Base-by-base conservation (phyloP, 139 green algal species). In the Picochlorum costavermella region DNA sequence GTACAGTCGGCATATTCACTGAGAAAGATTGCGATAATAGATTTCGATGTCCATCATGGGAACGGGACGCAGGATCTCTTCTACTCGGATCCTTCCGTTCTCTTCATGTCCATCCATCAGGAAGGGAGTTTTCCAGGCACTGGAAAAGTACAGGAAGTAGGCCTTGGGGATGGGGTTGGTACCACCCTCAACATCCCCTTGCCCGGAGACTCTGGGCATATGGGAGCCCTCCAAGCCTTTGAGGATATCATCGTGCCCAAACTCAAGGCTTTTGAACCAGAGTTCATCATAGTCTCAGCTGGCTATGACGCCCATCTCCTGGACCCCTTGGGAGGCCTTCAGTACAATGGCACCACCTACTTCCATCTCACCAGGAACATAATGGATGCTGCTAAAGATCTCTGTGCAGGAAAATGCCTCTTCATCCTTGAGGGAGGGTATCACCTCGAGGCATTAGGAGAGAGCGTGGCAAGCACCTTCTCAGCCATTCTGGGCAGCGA, bases 341-440 rank as follows among this genome's bases (percentile, higher is more conserved):
- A 95, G 61, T 83, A 91, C 20, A 64, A 60, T n/a, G 85, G 72
- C 0, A 51, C 51, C 30, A 91, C 86, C 3, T 97, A 88, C 68
- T 75, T 92, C 67, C 74, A 65, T 44, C 63, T 96, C 4, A 43
- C 64, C 0, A 11, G 12, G 0, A 25, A 28, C 1, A 29, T 84
- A 2, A 59, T 50, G 20, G 55, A 44, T 12, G 60, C 95, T 10
- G 74, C 85, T 0, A 43, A 84, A 9, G 61, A 88, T 29, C 55
- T 93, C 10, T 92, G 82, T 67, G 64, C 33, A 11, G 87, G 89
- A 2, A 67, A 83, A 36, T 58, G 86, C n/a, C 68, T 95, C 12
- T 82, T 94, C 13, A 67, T 96, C 6, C 56, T 97, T 12, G 91
- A 97, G 56, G 91, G 91, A 1, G 91, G 91, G 2, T 97, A 84